Percentiles rank a stretch among this genome's conserved stretches.
Conservation (phyloP, 2,329 filamentous ascomycete genomes). For the Pseudopyricularia javanii region DNA sequence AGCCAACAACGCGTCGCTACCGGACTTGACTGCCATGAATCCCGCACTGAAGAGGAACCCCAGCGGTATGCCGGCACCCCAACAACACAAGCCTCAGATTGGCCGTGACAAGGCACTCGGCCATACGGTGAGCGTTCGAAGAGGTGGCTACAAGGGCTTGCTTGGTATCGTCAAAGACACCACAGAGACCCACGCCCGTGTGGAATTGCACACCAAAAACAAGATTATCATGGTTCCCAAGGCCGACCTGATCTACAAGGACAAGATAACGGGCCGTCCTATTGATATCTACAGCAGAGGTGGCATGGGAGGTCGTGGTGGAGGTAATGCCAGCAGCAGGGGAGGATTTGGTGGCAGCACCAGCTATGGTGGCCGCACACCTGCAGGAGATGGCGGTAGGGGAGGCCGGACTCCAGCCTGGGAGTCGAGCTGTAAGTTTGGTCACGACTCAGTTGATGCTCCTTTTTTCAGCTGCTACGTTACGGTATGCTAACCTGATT, state of each 20-base stretch:
- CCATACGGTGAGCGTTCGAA: constrained; percentile 80
- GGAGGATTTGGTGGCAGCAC: constrained; percentile 23
- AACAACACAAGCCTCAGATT: constrained; percentile 45
- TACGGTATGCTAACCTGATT: neutral
- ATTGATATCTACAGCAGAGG: constrained; percentile 52
- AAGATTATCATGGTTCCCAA: constrained; percentile 82
- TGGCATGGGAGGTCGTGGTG: constrained; percentile 28
- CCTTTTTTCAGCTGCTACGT: neutral
- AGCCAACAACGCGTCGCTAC: constrained; percentile 45
- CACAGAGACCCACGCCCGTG: constrained; percentile 71
- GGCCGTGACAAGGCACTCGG: constrained; percentile 76
- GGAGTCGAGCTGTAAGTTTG: constrained; percentile 54
- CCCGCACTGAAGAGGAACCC: constrained; percentile 64
- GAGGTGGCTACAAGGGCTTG: constrained; percentile 82
- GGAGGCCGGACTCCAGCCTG: constrained; percentile 66
- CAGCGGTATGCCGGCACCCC: constrained; percentile 50
- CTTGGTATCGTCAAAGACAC: constrained; percentile 94
- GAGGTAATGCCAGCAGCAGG: constrained; percentile 16
- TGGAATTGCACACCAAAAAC: constrained; percentile 89
- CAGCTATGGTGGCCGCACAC: constrained; percentile 57
- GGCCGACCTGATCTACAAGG: constrained; percentile 71
- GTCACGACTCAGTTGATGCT: neutral
- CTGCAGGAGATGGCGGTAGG: constrained; percentile 42
- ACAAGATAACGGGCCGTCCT: constrained; percentile 66
- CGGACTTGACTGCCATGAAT: constrained; percentile 85